Base-by-base conservation (phyloP, 2,329 filamentous ascomycete genomes). In the Apiospora phragmitis region DNA sequence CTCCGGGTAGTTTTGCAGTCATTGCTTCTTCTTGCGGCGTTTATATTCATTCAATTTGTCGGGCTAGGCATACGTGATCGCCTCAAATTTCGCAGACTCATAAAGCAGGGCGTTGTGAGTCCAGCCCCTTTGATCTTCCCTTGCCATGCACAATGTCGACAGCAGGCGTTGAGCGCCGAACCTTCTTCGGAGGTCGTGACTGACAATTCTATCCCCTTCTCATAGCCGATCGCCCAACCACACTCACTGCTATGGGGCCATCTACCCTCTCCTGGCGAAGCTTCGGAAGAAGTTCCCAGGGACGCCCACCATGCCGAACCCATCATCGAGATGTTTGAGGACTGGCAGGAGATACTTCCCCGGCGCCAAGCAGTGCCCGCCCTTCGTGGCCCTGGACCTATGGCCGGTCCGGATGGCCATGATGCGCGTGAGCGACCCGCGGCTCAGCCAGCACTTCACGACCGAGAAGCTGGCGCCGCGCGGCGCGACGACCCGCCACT, bases 351-450 rank as follows among this genome's bases (percentile, higher is more conserved):
- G 32, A n/a, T 77, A 75, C 47, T 75, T 77, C 6, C 74, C 76
- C 4, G 29, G 76, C 24, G 73, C 73, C 14, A 70, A 72, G 35
- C 55, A 70, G n/a, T 76, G 76, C 68, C 68, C 77, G 38, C 72
- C 77, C 65, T 78, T 82, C 67, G 38, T 71, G 12, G 67, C 59
- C 14, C 68, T 83, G 14, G 81, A 84, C 68, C 68, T 77, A 21
- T 81, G 80, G 78, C 81, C 81, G 7, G 71, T 83, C 29, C 73
- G 72, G 0, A 21, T 65, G 2, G 74, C 79, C 6, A 79, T 81
- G 75, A 38, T 81, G 1, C 76, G 80, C 41, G 74, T 83, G 12
- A 72, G 75, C 43, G 74, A 81, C 45, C 79, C 81, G 4, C 77
- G 77, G 5, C 75, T 83, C 32, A 77, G 77, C 35, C 74, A 79